Evolutionary conservation across 2,329 filamentous ascomycete genomes (phyloP), one percentile per base, ranked within the genome.

Genomic region (Dactylellina cionopaga): DNA sequence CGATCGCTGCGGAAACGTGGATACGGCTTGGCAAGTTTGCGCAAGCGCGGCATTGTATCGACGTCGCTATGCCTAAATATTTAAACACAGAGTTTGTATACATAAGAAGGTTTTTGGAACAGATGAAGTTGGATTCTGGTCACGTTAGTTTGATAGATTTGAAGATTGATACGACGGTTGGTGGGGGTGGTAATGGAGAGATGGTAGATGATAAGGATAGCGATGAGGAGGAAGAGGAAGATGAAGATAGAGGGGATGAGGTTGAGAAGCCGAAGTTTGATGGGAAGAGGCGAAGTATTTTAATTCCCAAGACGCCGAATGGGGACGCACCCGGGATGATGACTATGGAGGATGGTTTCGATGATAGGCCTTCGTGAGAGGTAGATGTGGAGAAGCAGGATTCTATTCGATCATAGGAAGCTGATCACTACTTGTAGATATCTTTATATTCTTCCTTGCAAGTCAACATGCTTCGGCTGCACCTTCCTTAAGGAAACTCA

Each of bases 1-100:
- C 95, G 19, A 84, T 96, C 37, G 90, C 91, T 1, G 89, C 92
- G 0, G 90, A 96, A 77, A 86, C 88, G 1, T 99, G 95, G 95
- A 83, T 94, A 60, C 85, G 86, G 54, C 86, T 93, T 74, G 87
- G 86, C 31, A 93, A 94, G 78, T 88, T 88, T 58, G 86, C 90
- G 11, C 90, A 96, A 78, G 91, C 92, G 0, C 90, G 92, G 75
- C 85, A 87, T 66, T 92, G 91, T 75, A 84, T 98, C 0, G 88
- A 90, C 51, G 87, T 68, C 25, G 60, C 69, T 25, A 56, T 56
- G 62, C 69, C 63, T 2, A 60, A 49, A 35, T 68, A 74, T 43
- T 10, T 11, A 1, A 33, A 44, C 24, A 74, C 62, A 13, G 60
- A 66, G 41, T 74, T 74, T 47, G 69, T 43, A 3, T 46, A 39